These are phyloP conservation scores for Stipa capillata DNA, from an alignment of 176 grass and related monocot species.

Conservation along the genomic window DNA sequence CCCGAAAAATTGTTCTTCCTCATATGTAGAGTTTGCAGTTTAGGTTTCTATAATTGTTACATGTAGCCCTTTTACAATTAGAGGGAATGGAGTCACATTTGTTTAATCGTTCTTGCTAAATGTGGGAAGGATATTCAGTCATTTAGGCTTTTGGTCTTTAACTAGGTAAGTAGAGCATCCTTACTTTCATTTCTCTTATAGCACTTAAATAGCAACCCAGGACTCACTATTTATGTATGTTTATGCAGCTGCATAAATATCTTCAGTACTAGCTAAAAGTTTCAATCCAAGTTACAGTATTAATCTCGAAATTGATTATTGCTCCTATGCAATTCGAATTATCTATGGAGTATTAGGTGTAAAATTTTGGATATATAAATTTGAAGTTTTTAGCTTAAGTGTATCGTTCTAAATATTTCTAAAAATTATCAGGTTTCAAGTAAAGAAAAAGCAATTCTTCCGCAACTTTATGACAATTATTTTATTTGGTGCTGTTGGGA, in stretches of 20 bases:
- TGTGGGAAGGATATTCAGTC: not conserved
- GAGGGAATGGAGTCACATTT: not conserved
- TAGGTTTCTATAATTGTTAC: not conserved
- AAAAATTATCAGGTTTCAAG: conserved; percentile 69
- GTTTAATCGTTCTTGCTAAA: not conserved
- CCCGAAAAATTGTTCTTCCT: not conserved
- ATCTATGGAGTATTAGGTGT: no score
- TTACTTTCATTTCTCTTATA: not conserved
- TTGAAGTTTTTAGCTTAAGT: not conserved
- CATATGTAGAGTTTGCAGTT: not conserved
- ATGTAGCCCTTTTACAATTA: not conserved
- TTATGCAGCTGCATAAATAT: not conserved
- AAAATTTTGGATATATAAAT: no score
- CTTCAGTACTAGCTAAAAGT: not conserved
- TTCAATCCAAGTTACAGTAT: not conserved
- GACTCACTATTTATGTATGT: not conserved
- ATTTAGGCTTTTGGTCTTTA: not conserved
- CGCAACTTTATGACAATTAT: conserved; percentile 86
- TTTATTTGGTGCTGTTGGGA: conserved; percentile 86
- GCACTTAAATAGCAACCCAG: not conserved
- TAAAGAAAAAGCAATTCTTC: conserved; percentile 99
- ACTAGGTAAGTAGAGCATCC: not conserved
- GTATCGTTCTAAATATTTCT: conserved; percentile 2
- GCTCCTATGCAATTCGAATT: no score
- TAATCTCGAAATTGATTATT: not conserved